Evolutionary conservation across 306 rosid genomes (phyloP), one percentile per base, ranked within the genome.

Genomic region (Abrus precatorius): DNA sequence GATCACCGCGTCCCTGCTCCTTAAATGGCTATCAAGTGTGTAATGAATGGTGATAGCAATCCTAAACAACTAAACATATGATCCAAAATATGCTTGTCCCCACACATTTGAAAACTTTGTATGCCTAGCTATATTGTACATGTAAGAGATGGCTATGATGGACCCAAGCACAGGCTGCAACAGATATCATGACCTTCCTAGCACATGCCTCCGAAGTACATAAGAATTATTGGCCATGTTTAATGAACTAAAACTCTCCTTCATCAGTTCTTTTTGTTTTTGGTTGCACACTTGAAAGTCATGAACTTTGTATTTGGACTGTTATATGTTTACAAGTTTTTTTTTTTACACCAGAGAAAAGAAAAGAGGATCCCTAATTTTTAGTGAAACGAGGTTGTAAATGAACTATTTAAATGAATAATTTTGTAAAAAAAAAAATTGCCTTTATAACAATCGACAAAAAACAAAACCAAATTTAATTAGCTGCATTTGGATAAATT

Each of bases 1-100:
- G 3, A 38, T 52, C 36, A 72, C 36, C 30, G 14, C 48, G 20
- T 36, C 28, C 48, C 1, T 71, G 48, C 33, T 36, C 50, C 49
- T 13, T 53, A 9, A 53, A 69, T 48, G 59, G 30, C 59, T 12
- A 72, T 72, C 50, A 40, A 40, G 48, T 72, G 20, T 53, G 50
- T 41, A 45, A 70, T 7, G 3, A 71, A 36, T 52, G 9, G 27
- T 34, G 36, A 38, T 72, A 9, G 55, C 20, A 27, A 27, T 27
- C 3, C 20, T 34, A 59, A 74, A 41, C 57, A 74, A 74, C 45
- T 32, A 30, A 32, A 12, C 1, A 28, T 28, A 57, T 55, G 52
- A 13, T 41, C 9, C 9, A 53, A 8, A 36, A 9, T 7, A 57
- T 27, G 4, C 41, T 38, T 72, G 29, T 41, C 20, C 38, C 32